Percentiles rank a stretch among this genome's conserved stretches.
These are phyloP conservation scores for Globisporangium megalacanthum DNA, from an alignment of 352 stramenopile species.

Conservation along the genomic window DNA sequence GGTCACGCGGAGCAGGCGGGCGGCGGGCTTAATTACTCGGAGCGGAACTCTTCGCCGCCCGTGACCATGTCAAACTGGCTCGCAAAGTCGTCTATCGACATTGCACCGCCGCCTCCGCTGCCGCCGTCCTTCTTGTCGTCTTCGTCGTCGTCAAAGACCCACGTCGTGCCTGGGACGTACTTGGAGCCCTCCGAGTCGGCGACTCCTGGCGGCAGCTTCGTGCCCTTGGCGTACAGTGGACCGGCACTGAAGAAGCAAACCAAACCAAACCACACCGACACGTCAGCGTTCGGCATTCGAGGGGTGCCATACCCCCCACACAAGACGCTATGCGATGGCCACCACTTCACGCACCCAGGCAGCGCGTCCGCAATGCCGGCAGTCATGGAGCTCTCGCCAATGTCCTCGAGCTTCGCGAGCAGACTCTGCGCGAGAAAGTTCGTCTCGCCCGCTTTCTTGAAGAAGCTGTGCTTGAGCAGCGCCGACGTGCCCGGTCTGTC, in stretches of 20 bases:
- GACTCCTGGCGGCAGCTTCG: conserved; percentile 53
- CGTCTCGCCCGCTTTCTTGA: conserved; percentile 82
- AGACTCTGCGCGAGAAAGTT: conserved; percentile 59
- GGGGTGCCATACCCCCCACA: neutral
- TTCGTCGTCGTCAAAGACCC: conserved; percentile 87
- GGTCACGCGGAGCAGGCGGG: neutral
- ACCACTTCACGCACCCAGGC: conserved; percentile 45
- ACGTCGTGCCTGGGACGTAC: conserved; percentile 86
- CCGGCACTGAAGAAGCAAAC: conserved; percentile 38
- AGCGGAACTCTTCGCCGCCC: conserved; percentile 81
- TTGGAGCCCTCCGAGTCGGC: conserved; percentile 61
- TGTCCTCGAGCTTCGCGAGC: conserved; percentile 79
- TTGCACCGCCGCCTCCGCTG: conserved; percentile 8
- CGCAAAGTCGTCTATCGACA: conserved; percentile 86
- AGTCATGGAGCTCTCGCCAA: conserved; percentile 86
- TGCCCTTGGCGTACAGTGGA: conserved; percentile 78
- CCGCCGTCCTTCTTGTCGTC: conserved; percentile 40
- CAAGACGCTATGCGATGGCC: neutral
- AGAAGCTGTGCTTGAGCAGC: conserved; percentile 87
- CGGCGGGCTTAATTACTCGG: conserved; percentile 38
- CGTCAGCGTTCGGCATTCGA: neutral
- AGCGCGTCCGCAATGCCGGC: conserved; percentile 73
- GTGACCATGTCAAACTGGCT: conserved; percentile 86
- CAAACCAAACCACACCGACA: neutral
- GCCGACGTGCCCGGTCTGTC: conserved; percentile 69